Percentiles rank a stretch among this genome's conserved stretches.
phyloP scores from a whole-genome alignment of 1,284 basidiomycete species.

The Leccinum insolens region DNA sequence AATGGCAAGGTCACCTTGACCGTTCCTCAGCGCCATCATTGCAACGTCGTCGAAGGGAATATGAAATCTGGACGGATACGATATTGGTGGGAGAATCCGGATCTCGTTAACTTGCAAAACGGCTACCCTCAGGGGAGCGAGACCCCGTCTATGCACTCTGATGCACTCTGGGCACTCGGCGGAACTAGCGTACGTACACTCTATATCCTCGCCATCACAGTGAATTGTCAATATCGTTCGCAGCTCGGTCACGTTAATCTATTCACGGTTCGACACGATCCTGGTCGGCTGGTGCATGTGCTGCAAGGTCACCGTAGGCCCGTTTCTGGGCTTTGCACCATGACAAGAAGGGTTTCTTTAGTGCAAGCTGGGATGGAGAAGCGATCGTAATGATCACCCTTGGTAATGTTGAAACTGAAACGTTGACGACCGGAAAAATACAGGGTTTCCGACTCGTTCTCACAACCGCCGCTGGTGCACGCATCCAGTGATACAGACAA shows the following conservation, averaged over 20 bases:
- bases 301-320: conserved; percentile 78
- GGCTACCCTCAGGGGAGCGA: conserved; percentile 46
- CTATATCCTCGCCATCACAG: conserved; percentile 15
- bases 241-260: conserved; percentile 89
- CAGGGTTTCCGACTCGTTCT: too few species aligned
- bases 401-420: background rate
- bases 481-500: too few species aligned
- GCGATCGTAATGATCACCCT: conserved; percentile 68
- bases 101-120: conserved; percentile 35
- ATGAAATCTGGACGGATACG: conserved; percentile 88
- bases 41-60: conserved; percentile 88
- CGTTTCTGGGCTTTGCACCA: conserved; percentile 82
- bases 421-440: too few species aligned
- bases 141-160: conserved; percentile 74
- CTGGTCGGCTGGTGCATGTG: conserved; percentile 78
- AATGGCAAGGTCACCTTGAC: conserved; percentile 90
- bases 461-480: too few species aligned
- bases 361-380: conserved; percentile 94
- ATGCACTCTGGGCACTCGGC: conserved; percentile 88
- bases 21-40: conserved; percentile 87
- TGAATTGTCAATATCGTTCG: conserved; percentile 15
- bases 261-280: conserved; percentile 90
- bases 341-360: conserved; percentile 85
- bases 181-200: conserved; percentile 73
- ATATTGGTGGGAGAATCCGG: conserved; percentile 88